Evolutionary conservation across 2,329 filamentous ascomycete genomes (phyloP).

Genomic region (Fusarium scirpi): DNA sequence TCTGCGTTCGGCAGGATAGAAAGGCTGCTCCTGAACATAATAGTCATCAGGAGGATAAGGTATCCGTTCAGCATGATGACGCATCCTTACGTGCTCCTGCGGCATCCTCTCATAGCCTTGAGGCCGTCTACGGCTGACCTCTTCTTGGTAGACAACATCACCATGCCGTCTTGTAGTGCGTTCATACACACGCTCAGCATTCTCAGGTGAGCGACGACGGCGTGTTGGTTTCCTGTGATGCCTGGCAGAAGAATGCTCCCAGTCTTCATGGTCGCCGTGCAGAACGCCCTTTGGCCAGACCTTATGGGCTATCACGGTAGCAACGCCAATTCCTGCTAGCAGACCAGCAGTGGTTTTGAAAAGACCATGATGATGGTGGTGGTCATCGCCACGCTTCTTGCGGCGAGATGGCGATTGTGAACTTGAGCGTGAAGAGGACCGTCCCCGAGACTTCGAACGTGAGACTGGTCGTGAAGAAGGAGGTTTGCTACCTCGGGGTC

Average conservation of each 20-base stretch:
- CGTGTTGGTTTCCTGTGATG: constrained; percentile 29
- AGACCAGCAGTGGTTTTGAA: constrained; percentile 51
- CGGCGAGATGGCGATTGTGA: constrained; percentile 41
- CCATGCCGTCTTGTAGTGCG: constrained; percentile 27
- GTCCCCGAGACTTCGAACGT: constrained; percentile 34
- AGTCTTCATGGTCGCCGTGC: constrained; percentile 48
- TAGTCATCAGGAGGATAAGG: constrained; percentile 38
- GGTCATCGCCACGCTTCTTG: constrained; percentile 20
- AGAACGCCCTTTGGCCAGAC: constrained; percentile 52
- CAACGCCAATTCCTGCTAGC: constrained; percentile 52
- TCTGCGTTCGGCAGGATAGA: constrained; percentile 36
- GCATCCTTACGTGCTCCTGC: constrained; percentile 28
- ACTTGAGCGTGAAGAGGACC: constrained; percentile 33
- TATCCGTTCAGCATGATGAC: constrained; percentile 14
- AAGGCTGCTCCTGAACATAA: constrained; percentile 33
- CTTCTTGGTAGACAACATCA: constrained; percentile 40
- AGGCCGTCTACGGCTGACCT: constrained; percentile 31
- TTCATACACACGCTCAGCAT: constrained; percentile 29
- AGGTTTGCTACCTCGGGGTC: constrained; percentile 4
- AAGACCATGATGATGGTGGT: constrained; percentile 42
- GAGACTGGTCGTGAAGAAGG: constrained; percentile 14
- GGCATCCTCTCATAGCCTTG: constrained; percentile 35
- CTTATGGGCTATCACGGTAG: constrained; percentile 51
- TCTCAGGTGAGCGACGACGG: constrained; percentile 27
- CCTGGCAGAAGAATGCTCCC: constrained; percentile 41